Evolutionary conservation across 2,329 filamentous ascomycete genomes (phyloP).

Genomic region (Alternaria arborescens): DNA sequence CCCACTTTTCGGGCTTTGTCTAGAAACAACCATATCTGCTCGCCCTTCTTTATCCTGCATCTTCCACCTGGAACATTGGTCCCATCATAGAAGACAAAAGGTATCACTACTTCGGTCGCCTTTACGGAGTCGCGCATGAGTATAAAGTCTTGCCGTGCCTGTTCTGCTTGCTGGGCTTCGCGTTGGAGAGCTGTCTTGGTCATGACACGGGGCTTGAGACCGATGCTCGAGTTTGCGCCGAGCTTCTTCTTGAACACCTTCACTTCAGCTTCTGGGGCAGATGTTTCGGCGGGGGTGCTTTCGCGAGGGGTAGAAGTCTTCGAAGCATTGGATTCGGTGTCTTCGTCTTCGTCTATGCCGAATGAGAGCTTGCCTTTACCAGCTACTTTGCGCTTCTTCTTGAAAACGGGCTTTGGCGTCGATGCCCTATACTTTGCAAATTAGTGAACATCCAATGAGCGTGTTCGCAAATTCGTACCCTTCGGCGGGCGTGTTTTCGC

Average conservation of each 20-base stretch:
- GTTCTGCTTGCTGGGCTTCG: slow-evolving; percentile 80
- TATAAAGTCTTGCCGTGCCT: slow-evolving; percentile 80
- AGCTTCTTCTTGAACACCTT: slow-evolving; percentile 59
- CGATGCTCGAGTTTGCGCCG: slow-evolving; percentile 68
- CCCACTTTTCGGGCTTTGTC: slow-evolving; percentile 92
- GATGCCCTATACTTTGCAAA: slow-evolving; percentile 65
- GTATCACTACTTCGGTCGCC: slow-evolving; percentile 85
- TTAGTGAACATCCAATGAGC: slow-evolving; percentile 54
- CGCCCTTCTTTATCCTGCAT: slow-evolving; percentile 90
- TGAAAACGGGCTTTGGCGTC: slow-evolving; percentile 59
- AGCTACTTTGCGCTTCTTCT: slow-evolving; percentile 65
- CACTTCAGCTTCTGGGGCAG: slow-evolving; percentile 42
- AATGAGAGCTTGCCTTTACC: slow-evolving; percentile 73
- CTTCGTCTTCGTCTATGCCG: slow-evolving; percentile 72
- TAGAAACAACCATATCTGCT: slow-evolving; percentile 90
- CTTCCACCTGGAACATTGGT: slow-evolving; percentile 85
- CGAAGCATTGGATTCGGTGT: slow-evolving; percentile 57
- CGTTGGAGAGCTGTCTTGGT: slow-evolving; percentile 80
- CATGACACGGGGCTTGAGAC: slow-evolving; percentile 70
- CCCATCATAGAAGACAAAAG: slow-evolving; percentile 97
- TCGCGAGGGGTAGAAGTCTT: slow-evolving; percentile 52
- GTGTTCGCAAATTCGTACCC: slow-evolving; percentile 59
- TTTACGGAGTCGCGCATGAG: slow-evolving; percentile 86
- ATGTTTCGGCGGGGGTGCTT: slow-evolving; percentile 50
- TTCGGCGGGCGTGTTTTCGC: slow-evolving; percentile 64